These are phyloP conservation scores for Colletotrichum sp. DNA, from an alignment of 2,329 filamentous ascomycete species.

Conservation along the genomic window DNA sequence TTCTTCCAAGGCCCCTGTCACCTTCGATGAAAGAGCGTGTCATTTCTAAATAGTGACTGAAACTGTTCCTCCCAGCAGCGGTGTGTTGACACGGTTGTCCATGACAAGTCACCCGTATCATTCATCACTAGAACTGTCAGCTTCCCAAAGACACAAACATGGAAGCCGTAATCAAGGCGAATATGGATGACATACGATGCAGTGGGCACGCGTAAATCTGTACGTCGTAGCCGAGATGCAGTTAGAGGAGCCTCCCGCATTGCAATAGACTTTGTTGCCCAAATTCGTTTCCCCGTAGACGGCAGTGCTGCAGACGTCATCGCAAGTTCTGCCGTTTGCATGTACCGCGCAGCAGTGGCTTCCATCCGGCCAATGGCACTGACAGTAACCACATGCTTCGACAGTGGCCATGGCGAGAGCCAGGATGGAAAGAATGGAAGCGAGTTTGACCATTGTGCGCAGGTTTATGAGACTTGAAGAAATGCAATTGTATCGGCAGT, in stretches of 20 bases:
- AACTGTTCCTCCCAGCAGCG: not conserved
- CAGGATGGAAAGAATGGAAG: not conserved
- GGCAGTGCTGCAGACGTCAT: not conserved
- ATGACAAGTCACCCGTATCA: not conserved
- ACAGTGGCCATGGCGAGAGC: not conserved
- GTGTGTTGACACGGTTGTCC: not conserved
- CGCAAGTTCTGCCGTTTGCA: not conserved
- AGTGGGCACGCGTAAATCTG: not conserved
- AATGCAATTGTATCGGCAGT: not conserved
- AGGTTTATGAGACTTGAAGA: not conserved
- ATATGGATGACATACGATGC: accelerated
- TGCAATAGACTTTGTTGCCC: not conserved
- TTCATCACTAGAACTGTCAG: not conserved
- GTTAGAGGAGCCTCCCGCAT: not conserved
- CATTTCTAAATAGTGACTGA: not conserved
- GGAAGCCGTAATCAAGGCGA: accelerated
- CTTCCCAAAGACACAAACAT: not conserved
- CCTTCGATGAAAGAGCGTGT: not conserved
- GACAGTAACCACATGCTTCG: not conserved
- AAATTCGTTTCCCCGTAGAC: not conserved
- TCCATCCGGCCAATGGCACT: not conserved
- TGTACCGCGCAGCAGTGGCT: not conserved
- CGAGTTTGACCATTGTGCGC: not conserved
- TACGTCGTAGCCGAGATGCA: not conserved
- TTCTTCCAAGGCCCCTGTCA: not conserved